phyloP scores from a whole-genome alignment of 371 early-diverging fungal species.

The Entomophthora muscae region DNA sequence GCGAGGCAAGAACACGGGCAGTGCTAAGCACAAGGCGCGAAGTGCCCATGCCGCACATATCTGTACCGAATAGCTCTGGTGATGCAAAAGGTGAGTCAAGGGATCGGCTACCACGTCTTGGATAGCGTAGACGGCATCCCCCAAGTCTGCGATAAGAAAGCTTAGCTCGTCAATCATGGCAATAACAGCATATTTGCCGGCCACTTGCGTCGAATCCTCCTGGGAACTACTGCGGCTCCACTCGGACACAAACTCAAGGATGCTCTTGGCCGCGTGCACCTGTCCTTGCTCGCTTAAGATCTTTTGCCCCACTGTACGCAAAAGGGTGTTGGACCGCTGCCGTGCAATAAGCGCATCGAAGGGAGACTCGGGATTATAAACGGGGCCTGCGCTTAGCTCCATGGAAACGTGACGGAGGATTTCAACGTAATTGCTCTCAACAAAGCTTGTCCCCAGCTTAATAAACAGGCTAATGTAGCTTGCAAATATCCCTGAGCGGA shows the following conservation, averaged over 20 bases:
- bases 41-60: slow-evolving; percentile 55
- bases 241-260: slow-evolving; percentile 2
- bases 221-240: not conserved
- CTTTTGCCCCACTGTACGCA: not conserved
- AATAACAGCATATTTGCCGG: slow-evolving; percentile 29
- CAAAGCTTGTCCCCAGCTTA: slow-evolving; percentile 7
- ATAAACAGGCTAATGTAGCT: slow-evolving; percentile 6
- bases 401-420: not conserved
- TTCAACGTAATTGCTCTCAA: slow-evolving; percentile 6
- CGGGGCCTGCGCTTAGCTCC: not conserved
- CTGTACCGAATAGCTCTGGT: slow-evolving; percentile 54
- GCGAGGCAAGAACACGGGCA: slow-evolving; percentile 39
- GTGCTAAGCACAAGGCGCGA: slow-evolving; percentile 40
- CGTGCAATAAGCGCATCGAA: slow-evolving; percentile 6
- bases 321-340: not conserved
- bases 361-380: not conserved
- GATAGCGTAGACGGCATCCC: slow-evolving; percentile 49
- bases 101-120: slow-evolving; percentile 46
- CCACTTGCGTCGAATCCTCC: not conserved
- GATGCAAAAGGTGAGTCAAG: slow-evolving; percentile 40
- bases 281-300: slow-evolving; percentile 9
- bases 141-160: slow-evolving; percentile 51
- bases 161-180: slow-evolving; percentile 56
- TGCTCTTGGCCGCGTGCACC: slow-evolving; percentile 3
- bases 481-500: not conserved